Conservation (phyloP, 495 filamentous ascomycete genomes). For the Annulohypoxylon maeteangense region DNA sequence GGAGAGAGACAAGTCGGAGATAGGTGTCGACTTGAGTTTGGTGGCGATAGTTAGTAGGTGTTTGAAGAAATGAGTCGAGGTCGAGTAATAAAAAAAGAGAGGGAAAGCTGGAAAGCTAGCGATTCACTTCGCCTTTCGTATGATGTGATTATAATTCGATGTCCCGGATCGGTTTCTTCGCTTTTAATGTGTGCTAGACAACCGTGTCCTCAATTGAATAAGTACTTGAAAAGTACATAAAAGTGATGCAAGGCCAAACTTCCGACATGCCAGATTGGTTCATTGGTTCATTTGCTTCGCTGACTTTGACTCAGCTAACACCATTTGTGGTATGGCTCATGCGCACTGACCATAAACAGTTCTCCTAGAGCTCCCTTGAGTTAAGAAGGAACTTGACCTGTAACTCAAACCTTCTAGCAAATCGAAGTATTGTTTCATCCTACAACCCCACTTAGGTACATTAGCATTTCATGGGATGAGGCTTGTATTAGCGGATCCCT, state of each 20-base stretch:
- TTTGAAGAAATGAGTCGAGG: neutral
- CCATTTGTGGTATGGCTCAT: slow-evolving; percentile 24
- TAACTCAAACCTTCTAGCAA: neutral
- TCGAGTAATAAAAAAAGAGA: slow-evolving; percentile 2
- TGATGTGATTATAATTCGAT: slow-evolving; percentile 14
- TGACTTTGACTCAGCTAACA: slow-evolving; percentile 32
- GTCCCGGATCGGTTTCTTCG: slow-evolving; percentile 3
- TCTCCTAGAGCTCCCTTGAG: neutral
- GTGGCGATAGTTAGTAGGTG: neutral
- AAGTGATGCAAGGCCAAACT: slow-evolving; percentile 46
- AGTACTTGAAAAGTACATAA: neutral
- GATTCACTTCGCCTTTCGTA: neutral
- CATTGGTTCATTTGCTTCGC: slow-evolving; percentile 17
- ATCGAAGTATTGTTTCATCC: slow-evolving; percentile 17
- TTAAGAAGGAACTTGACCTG: slow-evolving; percentile 12
- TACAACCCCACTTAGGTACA: slow-evolving; percentile 15
- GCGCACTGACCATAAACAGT: slow-evolving; percentile 22
- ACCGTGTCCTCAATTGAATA: slow-evolving; percentile 52
- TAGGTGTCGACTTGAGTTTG: neutral
- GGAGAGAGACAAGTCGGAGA: neutral
- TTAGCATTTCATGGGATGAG: neutral
- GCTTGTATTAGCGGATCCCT: neutral
- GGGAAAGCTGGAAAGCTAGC: neutral
- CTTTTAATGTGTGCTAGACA: slow-evolving; percentile 45
- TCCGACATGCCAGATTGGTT: slow-evolving; percentile 45